Evolutionary conservation across 2,329 filamentous ascomycete genomes (phyloP).

Genomic region (Orbilia quercus): DNA sequence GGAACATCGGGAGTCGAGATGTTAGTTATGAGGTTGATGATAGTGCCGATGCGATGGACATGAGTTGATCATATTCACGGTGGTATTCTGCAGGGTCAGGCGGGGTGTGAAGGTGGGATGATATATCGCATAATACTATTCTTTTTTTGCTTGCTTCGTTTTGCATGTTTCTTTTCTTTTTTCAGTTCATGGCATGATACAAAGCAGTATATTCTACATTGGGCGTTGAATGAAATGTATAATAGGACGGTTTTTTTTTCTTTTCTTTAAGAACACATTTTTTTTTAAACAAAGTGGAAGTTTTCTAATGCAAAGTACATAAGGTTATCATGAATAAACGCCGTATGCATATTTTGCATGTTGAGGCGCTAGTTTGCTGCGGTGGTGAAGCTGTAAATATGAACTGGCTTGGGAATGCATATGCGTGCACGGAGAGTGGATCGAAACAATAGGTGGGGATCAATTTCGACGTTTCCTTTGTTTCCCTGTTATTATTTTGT

Average conservation of each 20-base stretch:
- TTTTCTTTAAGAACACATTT: background rate
- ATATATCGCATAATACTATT: slow-evolving; percentile 14
- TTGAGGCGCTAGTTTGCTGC: too few relatives aligned
- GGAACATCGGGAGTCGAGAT: slow-evolving; percentile 53
- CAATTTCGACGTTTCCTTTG: background rate
- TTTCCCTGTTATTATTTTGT: too few relatives aligned
- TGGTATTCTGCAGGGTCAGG: too few relatives aligned
- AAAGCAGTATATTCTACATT: slow-evolving; percentile 26
- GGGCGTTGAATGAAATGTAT: slow-evolving; percentile 26
- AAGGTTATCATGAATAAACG: too few relatives aligned
- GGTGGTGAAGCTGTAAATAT: too few relatives aligned
- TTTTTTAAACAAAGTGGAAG: background rate
- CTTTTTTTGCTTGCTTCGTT: slow-evolving; percentile 8
- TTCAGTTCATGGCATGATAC: slow-evolving; percentile 14
- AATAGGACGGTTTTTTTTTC: slow-evolving; percentile 1
- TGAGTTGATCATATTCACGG: slow-evolving; percentile 30
- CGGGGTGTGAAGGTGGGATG: too few relatives aligned
- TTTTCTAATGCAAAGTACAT: too few relatives aligned
- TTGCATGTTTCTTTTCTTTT: slow-evolving; percentile 8
- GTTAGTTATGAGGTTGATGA: slow-evolving; percentile 62
- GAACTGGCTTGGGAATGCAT: too few relatives aligned
- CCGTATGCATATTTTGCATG: too few relatives aligned
- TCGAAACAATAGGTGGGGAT: too few relatives aligned
- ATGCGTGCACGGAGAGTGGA: too few relatives aligned
- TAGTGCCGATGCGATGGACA: slow-evolving; percentile 59